Base-by-base conservation (phyloP, 768 basidiomycete genomes). In the Russula virescens region DNA sequence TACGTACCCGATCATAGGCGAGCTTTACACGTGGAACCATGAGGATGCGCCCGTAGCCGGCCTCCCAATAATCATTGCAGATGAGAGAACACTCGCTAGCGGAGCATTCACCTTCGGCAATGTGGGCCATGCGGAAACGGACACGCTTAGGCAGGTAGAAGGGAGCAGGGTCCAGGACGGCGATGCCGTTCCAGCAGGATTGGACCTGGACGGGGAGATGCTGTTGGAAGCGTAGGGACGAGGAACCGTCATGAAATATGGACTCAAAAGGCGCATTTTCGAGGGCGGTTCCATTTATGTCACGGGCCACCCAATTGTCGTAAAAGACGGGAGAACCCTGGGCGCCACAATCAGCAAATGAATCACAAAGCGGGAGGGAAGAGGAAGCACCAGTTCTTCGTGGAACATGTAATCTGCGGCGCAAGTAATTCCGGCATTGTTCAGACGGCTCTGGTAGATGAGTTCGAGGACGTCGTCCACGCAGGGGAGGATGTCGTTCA, bases 391-490 rank as follows among this genome's bases (percentile, higher is more conserved):
- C 66, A 98, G 89, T 51, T 96, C 94, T 34, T 94, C 85, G 77
- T 99, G 97, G 77, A 91, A 99, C 94, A 99, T 98, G 77, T 99
- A 99, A 73, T 99, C 96, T 1, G 94, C 87, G 0, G 96, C 97
- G 69, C 97, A 98, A 11, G 97, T 98, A 73, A 98, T 96, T 18
- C 95, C 96, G 1, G 97, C 97, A 74, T 97, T 98, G 75, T 98
- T 94, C 60, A 78, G 75, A 55, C 97, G 80, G 69, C 84, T 87
- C 75, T 99, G 97, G 89, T 88, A 98, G 72, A 99, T 95, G 71
- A 99, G 85, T 77, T 99, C 97, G 69, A 99, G 85, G 60, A 99
- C 76, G 76, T 99, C 97, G 74, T 99, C 97, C 42, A 97, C 86
- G 75, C 97, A 99, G 23, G 97, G 97, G 11, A 99, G 79, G 75